Percentiles rank a stretch among this genome's conserved stretches.
phyloP scores from a whole-genome alignment of 176 grass and related monocot genomes.

The Aegilops tauschii region DNA sequence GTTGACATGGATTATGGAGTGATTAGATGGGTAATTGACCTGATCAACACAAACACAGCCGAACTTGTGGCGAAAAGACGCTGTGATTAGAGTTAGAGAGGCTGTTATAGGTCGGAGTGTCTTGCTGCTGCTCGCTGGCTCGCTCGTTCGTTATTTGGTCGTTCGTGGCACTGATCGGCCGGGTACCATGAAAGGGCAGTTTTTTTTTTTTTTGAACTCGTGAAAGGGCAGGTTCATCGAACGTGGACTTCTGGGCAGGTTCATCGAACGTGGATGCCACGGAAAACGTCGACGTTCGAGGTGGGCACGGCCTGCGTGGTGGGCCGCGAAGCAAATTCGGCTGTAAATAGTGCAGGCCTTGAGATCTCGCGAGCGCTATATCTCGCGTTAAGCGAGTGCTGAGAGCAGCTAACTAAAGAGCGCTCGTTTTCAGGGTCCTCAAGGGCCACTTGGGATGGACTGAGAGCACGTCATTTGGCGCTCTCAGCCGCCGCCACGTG shows the following conservation, averaged over 20 bases:
- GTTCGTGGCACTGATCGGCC: not conserved
- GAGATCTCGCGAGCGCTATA: no score
- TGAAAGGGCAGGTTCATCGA: conserved; percentile 11
- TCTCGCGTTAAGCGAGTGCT: no score
- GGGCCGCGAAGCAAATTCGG: not conserved
- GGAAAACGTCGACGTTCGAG: not conserved
- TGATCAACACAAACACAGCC: no score
- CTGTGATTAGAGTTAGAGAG: not conserved
- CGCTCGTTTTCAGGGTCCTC: no score
- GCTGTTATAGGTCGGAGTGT: not conserved
- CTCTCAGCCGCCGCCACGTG: no score
- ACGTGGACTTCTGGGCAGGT: not conserved
- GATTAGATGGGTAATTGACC: not conserved
- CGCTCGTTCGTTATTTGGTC: not conserved
- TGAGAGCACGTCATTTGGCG: no score
- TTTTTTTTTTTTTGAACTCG: not conserved
- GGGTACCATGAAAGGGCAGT: not conserved
- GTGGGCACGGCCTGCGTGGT: not conserved
- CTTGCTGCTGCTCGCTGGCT: not conserved
- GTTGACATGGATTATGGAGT: not conserved
- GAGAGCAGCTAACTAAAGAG: no score
- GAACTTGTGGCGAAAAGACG: no score
- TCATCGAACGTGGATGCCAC: no score
- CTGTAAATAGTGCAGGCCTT: no score
- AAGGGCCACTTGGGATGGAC: no score